These are phyloP conservation scores for Beauveria australis DNA, from an alignment of 2,329 filamentous ascomycete genomes.

Conservation along the genomic window DNA sequence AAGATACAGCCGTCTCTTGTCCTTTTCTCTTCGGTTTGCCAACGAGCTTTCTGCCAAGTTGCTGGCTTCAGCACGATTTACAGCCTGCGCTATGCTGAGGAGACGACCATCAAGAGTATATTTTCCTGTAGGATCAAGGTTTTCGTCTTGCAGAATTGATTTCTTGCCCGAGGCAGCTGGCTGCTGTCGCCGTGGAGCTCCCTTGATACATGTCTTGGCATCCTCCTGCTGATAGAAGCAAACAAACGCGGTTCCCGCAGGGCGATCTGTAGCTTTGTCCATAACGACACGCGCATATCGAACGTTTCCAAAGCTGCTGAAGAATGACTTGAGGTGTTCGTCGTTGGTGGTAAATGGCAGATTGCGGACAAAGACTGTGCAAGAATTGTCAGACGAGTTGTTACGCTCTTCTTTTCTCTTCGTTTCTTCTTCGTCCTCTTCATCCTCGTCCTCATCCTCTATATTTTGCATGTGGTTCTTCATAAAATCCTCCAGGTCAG, in stretches of 20 bases:
- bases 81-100: slow-evolving; percentile 74
- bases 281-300: slow-evolving; percentile 88
- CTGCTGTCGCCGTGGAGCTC: slow-evolving; percentile 55
- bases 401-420: slow-evolving; percentile 19
- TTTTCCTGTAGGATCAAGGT: slow-evolving; percentile 68
- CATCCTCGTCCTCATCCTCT: slow-evolving; percentile 47
- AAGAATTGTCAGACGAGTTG: slow-evolving; percentile 52
- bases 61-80: slow-evolving; percentile 72
- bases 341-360: slow-evolving; percentile 84
- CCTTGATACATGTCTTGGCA: slow-evolving; percentile 65
- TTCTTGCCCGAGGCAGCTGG: slow-evolving; percentile 49
- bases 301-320: slow-evolving; percentile 77
- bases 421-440: slow-evolving; percentile 35
- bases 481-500: slow-evolving; percentile 47
- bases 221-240: slow-evolving; percentile 78
- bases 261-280: slow-evolving; percentile 75
- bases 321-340: slow-evolving; percentile 74
- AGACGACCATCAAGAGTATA: slow-evolving; percentile 90
- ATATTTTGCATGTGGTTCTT: slow-evolving; percentile 49
- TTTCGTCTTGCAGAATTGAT: slow-evolving; percentile 83
- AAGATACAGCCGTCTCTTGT: slow-evolving; percentile 85
- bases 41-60: slow-evolving; percentile 65
- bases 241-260: slow-evolving; percentile 89
- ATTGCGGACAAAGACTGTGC: slow-evolving; percentile 88
- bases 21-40: slow-evolving; percentile 58